Conservation (phyloP, 83 land plant species). For the Isoetes engelmannii region DNA sequence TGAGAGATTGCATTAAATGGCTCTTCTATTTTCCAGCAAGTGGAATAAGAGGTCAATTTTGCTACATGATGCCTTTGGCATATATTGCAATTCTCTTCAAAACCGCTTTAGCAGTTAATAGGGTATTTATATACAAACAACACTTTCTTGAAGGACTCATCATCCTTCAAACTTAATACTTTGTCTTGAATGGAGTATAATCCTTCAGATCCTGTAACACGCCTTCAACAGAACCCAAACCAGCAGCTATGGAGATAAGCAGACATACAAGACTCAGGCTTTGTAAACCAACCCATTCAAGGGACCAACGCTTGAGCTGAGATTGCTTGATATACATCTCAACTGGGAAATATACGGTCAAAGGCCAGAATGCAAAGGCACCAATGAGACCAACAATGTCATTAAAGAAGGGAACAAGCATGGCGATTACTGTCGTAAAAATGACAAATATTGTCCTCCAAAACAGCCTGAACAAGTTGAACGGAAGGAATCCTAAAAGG, state of each 20-base stretch:
- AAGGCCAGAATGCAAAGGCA: conserved; percentile 38
- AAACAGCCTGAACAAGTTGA: conserved; percentile 26
- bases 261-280: conserved; percentile 23
- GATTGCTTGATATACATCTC: conserved; percentile 29
- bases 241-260: conserved; percentile 25
- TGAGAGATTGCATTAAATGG: no score
- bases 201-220: conserved; percentile 16
- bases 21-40: no score
- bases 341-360: conserved; percentile 40
- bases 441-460: conserved; percentile 26
- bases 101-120: no score
- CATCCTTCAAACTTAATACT: background rate
- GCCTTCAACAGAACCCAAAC: conserved; percentile 33
- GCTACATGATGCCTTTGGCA: no score
- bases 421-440: conserved; percentile 34
- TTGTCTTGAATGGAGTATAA: conserved; percentile 29
- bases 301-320: conserved; percentile 20
- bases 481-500: background rate
- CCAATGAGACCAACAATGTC: conserved; percentile 37
- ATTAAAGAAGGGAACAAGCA: conserved; percentile 46
- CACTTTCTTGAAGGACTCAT: no score
- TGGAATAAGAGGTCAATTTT: no score
- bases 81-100: no score
- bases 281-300: conserved; percentile 29
- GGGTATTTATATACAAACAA: no score